Conservation (phyloP, 306 rosid species). For the Canavalia ensiformis region DNA sequence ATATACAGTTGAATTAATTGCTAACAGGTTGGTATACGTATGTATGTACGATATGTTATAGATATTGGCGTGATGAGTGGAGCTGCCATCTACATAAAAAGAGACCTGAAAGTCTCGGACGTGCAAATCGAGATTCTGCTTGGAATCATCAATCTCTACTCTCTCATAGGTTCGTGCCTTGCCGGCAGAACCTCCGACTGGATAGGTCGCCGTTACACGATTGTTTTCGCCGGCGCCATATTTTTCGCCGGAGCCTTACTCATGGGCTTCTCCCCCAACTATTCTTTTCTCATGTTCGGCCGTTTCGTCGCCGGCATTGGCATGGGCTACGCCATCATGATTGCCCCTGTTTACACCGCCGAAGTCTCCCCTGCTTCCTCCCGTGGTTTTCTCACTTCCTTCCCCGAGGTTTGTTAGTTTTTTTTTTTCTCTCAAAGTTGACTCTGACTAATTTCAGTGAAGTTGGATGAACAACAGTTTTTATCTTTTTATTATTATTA, state of each 20-base stretch:
- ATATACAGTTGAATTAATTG: no score
- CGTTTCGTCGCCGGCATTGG: constrained; percentile 84
- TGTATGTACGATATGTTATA: no score
- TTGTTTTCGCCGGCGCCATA: constrained; percentile 65
- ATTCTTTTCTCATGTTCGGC: constrained; percentile 82
- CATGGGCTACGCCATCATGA: constrained; percentile 84
- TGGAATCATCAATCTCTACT: constrained; percentile 74
- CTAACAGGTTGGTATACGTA: no score
- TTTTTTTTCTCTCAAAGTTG: background rate
- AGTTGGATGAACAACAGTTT: no score
- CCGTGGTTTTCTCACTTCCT: constrained; percentile 88
- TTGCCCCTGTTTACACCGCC: constrained; percentile 86
- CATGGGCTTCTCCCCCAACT: constrained; percentile 88
- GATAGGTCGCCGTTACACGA: constrained; percentile 93
- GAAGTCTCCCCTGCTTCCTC: constrained; percentile 82
- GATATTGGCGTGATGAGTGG: constrained; percentile 98
- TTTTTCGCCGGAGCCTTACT: constrained; percentile 80
- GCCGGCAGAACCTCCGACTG: constrained; percentile 93
- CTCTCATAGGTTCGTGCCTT: constrained; percentile 69
- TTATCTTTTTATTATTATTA: no score
- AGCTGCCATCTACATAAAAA: constrained; percentile 65
- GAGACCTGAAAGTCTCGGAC: constrained; percentile 64
- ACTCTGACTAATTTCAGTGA: no score
- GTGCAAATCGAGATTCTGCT: constrained; percentile 59
- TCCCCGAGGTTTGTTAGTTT: constrained; percentile 67